phyloP scores from a whole-genome alignment of 148 eudicot genomes.

The Silene latifolia region DNA sequence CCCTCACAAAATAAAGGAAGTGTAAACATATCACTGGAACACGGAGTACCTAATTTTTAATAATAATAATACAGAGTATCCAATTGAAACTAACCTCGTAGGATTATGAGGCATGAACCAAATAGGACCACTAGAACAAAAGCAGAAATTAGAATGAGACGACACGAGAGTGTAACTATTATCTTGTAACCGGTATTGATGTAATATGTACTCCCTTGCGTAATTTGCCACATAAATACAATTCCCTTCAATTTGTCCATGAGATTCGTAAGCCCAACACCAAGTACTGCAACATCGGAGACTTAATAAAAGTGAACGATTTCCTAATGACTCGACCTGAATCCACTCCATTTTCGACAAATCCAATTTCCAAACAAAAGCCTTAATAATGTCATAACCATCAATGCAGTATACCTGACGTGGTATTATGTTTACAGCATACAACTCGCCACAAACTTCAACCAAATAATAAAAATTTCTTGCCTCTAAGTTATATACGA shows the following conservation, averaged over 20 bases:
- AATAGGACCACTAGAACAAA: background rate
- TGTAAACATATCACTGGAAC: too few species aligned
- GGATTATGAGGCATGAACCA: conserved; percentile 7
- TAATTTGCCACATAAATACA: conserved; percentile 4
- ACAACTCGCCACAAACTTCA: background rate
- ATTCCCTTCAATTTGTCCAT: background rate
- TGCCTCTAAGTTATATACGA: too few species aligned
- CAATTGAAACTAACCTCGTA: conserved; percentile 5
- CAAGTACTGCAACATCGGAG: background rate
- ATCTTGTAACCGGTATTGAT: background rate
- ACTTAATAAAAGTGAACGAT: conserved; percentile 12
- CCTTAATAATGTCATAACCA: background rate
- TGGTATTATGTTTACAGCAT: background rate
- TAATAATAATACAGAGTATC: too few species aligned
- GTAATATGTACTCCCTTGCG: background rate
- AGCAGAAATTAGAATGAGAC: background rate
- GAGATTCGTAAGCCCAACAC: background rate
- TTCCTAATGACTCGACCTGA: background rate
- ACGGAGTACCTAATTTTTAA: too few species aligned
- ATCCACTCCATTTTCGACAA: conserved; percentile 1
- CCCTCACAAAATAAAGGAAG: too few species aligned
- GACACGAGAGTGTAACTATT: background rate
- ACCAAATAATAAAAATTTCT: background rate
- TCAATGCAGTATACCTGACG: too few species aligned
- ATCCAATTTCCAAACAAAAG: background rate